Percentiles rank a stretch among this genome's conserved stretches.
These are phyloP conservation scores for Phyllosticta capitalensis DNA, from an alignment of 2,329 filamentous ascomycete genomes.

Conservation along the genomic window DNA sequence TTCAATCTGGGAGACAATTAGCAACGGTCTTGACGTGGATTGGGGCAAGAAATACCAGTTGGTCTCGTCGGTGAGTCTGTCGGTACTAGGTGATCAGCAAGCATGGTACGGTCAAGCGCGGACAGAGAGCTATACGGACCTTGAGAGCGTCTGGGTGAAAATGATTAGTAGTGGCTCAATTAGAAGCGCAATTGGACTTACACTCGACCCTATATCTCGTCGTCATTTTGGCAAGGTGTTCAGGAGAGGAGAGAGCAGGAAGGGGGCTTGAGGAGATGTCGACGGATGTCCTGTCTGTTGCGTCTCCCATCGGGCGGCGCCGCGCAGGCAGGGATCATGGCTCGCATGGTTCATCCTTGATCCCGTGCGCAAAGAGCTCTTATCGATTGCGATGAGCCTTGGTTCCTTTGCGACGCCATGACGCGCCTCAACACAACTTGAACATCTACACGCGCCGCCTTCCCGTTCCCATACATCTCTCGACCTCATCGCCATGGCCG, in stretches of 20 bases:
- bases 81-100: slow-evolving; percentile 12
- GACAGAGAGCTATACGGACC: slow-evolving; percentile 31
- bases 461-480: not conserved
- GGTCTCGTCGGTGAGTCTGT: slow-evolving; percentile 83
- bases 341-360: not conserved
- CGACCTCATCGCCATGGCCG: not conserved
- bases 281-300: slow-evolving; percentile 1
- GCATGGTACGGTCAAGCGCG: not conserved
- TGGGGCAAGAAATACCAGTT: slow-evolving; percentile 55
- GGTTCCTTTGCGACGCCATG: not conserved
- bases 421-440: not conserved
- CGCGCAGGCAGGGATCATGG: not conserved
- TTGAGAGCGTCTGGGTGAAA: slow-evolving; percentile 50
- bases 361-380: not conserved
- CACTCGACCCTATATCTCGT: slow-evolving; percentile 35
- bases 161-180: slow-evolving; percentile 2
- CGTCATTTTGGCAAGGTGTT: slow-evolving; percentile 24
- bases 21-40: not conserved
- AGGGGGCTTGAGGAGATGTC: not conserved
- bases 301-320: slow-evolving; percentile 6
- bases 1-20: slow-evolving; percentile 47
- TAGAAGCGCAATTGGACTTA: slow-evolving; percentile 15
- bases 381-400: slow-evolving; percentile 1
- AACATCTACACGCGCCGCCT: not conserved
- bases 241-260: slow-evolving; percentile 1